phyloP scores from a whole-genome alignment of 2,329 filamentous ascomycete genomes.

The Neocatenulostroma microsporum region DNA sequence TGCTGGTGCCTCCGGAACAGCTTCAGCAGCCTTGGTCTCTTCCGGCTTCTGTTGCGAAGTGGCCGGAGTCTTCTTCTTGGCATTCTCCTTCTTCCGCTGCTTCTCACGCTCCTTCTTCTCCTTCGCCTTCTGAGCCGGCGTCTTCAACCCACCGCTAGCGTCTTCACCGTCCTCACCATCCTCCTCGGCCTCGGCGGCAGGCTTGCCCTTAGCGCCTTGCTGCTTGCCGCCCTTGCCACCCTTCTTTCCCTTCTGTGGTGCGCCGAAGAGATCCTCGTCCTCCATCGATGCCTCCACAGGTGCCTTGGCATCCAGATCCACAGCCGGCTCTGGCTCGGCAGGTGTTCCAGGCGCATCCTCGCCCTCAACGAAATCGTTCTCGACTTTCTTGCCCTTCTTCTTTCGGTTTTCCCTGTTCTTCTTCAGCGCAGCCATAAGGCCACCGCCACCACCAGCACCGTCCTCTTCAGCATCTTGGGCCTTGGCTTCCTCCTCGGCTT shows the following conservation, averaged over 20 bases:
- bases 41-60: slow-evolving; percentile 24
- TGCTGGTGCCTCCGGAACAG: slow-evolving; percentile 45
- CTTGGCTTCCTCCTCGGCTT: slow-evolving; percentile 39
- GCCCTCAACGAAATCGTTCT: slow-evolving; percentile 62
- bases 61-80: slow-evolving; percentile 67
- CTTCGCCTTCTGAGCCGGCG: slow-evolving; percentile 98
- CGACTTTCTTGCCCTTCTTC: slow-evolving; percentile 71
- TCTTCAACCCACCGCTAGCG: slow-evolving; percentile 64
- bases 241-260: slow-evolving; percentile 64
- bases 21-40: slow-evolving; percentile 35
- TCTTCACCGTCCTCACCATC: slow-evolving; percentile 48
- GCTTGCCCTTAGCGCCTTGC: slow-evolving; percentile 20
- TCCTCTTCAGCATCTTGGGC: slow-evolving; percentile 40
- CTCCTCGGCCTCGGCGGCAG: slow-evolving; percentile 38
- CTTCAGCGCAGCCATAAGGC: slow-evolving; percentile 43
- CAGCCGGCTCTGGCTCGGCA: slow-evolving; percentile 27
- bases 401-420: slow-evolving; percentile 66
- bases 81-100: slow-evolving; percentile 97
- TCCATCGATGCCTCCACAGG: slow-evolving; percentile 66
- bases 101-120: slow-evolving; percentile 98
- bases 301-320: slow-evolving; percentile 55
- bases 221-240: slow-evolving; percentile 38
- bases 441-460: slow-evolving; percentile 41
- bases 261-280: slow-evolving; percentile 70
- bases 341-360: slow-evolving; percentile 47